Base-by-base conservation (phyloP, 805 yeast species). In the Starmerella floris region DNA sequence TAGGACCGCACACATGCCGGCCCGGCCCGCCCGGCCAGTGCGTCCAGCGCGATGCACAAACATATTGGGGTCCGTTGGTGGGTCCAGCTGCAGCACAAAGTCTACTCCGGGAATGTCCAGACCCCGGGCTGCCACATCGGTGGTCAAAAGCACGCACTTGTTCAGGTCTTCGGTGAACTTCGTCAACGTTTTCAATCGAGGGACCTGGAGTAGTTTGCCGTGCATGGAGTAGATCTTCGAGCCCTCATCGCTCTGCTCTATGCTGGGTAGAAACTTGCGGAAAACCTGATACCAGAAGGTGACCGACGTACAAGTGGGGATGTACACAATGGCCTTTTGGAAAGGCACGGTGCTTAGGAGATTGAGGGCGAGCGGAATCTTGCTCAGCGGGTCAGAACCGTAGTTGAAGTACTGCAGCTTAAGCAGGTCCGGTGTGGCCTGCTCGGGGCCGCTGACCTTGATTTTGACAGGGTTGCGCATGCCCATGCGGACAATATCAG, bases 51-150 rank as follows among this genome's bases (percentile, higher is more conserved):
- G 72, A 60, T 91, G 98, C 34, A 88, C 69, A 56, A 88, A 91
- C 57, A 84, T 74, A 56, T 81, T 93, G 0, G 96, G 83, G 51
- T 87, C 95, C 0, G 84, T 76, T 1, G 98, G 98, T 1, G 97
- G 94, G 50, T 91, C 97, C 21, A 88, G 53, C 58, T 91, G 98
- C n/a, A 91, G 64, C 3, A 88, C 97, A 22, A 87, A 62, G 56
- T 91, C 97, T 9, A 91, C 96, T 41, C 87, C 91, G 0, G 95
- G 94, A 23, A 91, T 79, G 64, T 91, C 98, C 20, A 91, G 73
- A 34, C 98, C 98, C 57, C 98, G 71, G 0, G 97, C 95, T 0
- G 98, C 96, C n/a, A 91, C 95, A 67, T 91, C 98, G 0, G 98
- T 91, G 2, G 98, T 85, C 62, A 91, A 65, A 21, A 91, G 62